Base-by-base conservation (phyloP, 495 filamentous ascomycete species). In the Jackrogersella minutella region DNA sequence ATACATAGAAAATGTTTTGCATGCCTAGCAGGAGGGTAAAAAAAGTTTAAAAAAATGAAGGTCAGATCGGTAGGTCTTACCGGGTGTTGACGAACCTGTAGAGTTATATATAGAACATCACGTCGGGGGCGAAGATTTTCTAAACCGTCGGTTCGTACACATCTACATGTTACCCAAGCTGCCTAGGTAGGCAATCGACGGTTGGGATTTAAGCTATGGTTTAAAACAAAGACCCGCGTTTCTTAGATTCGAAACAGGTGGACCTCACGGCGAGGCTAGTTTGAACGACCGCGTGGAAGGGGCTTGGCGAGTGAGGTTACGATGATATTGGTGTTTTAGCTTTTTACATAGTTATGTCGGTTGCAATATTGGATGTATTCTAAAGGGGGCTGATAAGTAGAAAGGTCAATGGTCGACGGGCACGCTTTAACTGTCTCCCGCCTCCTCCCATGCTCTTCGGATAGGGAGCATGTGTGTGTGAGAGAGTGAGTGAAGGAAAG, bases 61-160 rank as follows among this genome's bases (percentile, higher is more conserved):
- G n/a, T n/a, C n/a, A n/a, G 22, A 50, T 24, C 13, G 24, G 28
- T 8, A 28, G 26, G 14, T 50, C 46, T 50, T 50, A 26, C 26
- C 41, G 46, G 26, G 16, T 7, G 46, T 22, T 26, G 17, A 51
- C 19, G 26, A 30, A 21, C 19, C 43, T 50, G 14, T 30, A 34
- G 34, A 41, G 56, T 67, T 63, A 63, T 58, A 54, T 68, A 63
- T 68, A 68, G 58, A 68, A 28, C 21, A n/a, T 59, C 24, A 58
- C 34, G 39, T 58, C 44, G 49, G 51, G 62, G 44, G 5, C 36
- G 26, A 43, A 21, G 43, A 21, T 44, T 24, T 21, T 21, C n/a
- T n/a, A n/a, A 46, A 26, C 3, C 21, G 10, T 3, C 41, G 41
- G 41, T 24, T 21, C 41, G 41, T 46, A 46, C 41, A n/a, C 8